Conservation (phyloP, 306 rosid species). For the Luffa acutangula region DNA sequence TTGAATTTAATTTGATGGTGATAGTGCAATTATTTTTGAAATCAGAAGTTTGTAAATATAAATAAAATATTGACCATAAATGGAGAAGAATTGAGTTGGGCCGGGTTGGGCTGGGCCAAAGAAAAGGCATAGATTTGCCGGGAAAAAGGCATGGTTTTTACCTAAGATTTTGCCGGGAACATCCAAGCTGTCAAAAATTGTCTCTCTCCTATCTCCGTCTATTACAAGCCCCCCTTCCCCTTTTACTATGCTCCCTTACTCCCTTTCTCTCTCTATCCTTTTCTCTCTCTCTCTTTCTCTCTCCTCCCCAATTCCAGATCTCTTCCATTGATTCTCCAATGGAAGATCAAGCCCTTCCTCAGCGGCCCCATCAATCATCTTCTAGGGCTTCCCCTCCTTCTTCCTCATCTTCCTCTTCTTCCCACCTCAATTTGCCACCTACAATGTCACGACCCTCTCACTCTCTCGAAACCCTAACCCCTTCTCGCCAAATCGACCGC, state of each 20-base stretch:
- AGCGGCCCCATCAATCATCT: constrained; percentile 18
- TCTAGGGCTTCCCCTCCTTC: constrained; percentile 10
- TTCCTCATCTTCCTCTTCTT: constrained; percentile 13
- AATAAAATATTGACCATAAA: too few species aligned
- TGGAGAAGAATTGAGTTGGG: background rate
- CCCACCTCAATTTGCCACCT: constrained; percentile 34
- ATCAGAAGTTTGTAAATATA: too few species aligned
- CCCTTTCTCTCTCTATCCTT: background rate
- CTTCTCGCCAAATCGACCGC: constrained; percentile 59
- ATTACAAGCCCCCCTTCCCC: background rate
- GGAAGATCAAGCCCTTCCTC: constrained; percentile 34
- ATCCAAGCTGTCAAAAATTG: background rate
- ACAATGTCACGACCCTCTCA: constrained; percentile 24
- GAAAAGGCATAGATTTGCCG: background rate
- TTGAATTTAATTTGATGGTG: background rate
- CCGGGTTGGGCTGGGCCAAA: background rate
- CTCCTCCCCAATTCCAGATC: constrained; percentile 2
- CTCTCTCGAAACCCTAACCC: constrained; percentile 30
- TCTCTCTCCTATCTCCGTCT: background rate
- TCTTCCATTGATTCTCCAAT: constrained; percentile 24
- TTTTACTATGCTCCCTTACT: background rate
- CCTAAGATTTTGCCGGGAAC: background rate
- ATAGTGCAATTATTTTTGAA: too few species aligned
- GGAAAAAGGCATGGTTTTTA: background rate
- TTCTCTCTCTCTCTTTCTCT: background rate